Conservation (phyloP, 2,329 filamentous ascomycete genomes). For the Aspergillus thermomutatus region DNA sequence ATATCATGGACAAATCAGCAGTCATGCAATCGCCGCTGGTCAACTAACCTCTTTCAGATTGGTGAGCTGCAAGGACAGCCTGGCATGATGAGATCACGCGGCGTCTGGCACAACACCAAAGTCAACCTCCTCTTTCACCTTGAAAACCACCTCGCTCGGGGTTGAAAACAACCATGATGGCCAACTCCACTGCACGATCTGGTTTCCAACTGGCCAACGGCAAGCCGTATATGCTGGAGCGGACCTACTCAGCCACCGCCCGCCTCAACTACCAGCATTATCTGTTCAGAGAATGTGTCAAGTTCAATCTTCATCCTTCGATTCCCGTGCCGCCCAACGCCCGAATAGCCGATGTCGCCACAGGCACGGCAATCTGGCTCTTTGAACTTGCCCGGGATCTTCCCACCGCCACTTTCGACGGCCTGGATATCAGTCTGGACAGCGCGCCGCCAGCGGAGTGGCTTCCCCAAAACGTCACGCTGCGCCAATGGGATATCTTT, state of each 20-base stretch:
- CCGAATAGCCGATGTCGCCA: constrained; percentile 19
- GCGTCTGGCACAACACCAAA: too few relatives aligned
- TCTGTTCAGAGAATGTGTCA: neutral
- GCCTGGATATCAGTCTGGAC: constrained; percentile 13
- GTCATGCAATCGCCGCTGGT: too few relatives aligned
- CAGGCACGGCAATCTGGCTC: constrained; percentile 18
- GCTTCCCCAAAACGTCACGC: constrained; percentile 11
- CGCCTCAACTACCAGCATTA: neutral
- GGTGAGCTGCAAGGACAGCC: too few relatives aligned
- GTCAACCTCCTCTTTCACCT: too few relatives aligned
- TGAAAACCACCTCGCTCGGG: too few relatives aligned
- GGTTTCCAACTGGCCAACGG: neutral
- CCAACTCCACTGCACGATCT: neutral
- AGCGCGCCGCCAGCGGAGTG: constrained; percentile 7
- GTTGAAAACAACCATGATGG: neutral
- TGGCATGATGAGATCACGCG: too few relatives aligned
- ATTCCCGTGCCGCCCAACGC: constrained; percentile 1
- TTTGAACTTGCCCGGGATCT: constrained; percentile 6
- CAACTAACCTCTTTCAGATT: too few relatives aligned
- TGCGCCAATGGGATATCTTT: constrained; percentile 13
- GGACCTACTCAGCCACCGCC: neutral
- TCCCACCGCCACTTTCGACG: constrained; percentile 12
- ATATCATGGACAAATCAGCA: too few relatives aligned
- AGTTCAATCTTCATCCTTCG: constrained; percentile 9
- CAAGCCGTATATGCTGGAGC: neutral